Evolutionary conservation across 805 yeast species (phyloP).

Genomic region (Pichia gijzeniarum): DNA sequence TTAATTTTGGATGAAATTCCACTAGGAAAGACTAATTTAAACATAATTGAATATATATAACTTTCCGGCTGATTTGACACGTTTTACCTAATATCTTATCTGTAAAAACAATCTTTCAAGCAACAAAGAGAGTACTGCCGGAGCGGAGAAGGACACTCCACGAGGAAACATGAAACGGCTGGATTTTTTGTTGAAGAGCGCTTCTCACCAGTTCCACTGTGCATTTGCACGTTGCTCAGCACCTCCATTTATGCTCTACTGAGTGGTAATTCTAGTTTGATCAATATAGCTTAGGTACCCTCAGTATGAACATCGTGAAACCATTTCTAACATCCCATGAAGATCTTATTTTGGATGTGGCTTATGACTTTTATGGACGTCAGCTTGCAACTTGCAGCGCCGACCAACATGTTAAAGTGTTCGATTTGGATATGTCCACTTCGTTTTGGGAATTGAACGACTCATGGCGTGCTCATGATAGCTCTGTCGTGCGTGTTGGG

Average conservation of each 20-base stretch:
- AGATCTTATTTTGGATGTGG: conserved; percentile 83
- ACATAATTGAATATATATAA: background rate
- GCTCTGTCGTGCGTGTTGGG: conserved; percentile 69
- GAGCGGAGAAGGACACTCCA: too few relatives aligned
- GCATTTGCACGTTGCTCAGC: too few relatives aligned
- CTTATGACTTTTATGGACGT: conserved; percentile 89
- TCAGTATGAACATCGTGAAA: conserved; percentile 42
- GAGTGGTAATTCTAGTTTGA: too few relatives aligned
- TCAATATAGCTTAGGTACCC: too few relatives aligned
- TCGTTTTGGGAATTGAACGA: conserved; percentile 81
- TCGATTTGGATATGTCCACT: conserved; percentile 60
- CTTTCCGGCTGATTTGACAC: too few relatives aligned
- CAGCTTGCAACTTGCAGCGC: conserved; percentile 92
- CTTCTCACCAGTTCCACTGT: too few relatives aligned
- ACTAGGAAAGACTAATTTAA: background rate
- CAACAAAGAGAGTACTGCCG: too few relatives aligned
- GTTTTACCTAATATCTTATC: too few relatives aligned
- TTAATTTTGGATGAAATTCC: background rate
- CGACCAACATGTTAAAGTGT: conserved; percentile 89
- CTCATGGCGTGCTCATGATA: conserved; percentile 94
- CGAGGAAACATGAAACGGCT: background rate
- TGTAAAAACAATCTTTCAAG: too few relatives aligned
- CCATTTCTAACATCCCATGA: conserved; percentile 89
- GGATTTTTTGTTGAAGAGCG: background rate
- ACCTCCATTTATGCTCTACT: too few relatives aligned